Percentiles rank a stretch among this genome's conserved stretches.
These are phyloP conservation scores for Cystobasidium tubakii DNA, from an alignment of 768 basidiomycete species.

Conservation along the genomic window DNA sequence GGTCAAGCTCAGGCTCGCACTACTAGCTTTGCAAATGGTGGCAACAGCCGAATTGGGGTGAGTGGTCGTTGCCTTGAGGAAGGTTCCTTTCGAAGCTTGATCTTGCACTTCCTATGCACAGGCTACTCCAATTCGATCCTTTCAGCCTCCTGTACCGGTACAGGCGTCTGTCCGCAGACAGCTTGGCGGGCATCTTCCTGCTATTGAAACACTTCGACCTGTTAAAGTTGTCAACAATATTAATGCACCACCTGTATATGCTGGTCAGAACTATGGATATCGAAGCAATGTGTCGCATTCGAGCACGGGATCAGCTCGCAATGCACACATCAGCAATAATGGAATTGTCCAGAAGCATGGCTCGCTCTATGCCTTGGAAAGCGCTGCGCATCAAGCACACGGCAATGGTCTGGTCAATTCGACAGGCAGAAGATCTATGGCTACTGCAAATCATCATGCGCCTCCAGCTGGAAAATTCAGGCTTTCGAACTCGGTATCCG, in stretches of 20 bases:
- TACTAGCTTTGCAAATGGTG: neutral
- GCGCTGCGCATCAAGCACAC: neutral
- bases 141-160: conserved; percentile 7
- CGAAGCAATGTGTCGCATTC: neutral
- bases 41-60: neutral
- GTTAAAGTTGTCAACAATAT: neutral
- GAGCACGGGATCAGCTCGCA: neutral
- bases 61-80: neutral
- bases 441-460: neutral
- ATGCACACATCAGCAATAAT: neutral
- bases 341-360: neutral
- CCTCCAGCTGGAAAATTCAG: neutral
- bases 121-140: conserved; percentile 20
- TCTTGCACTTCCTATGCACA: neutral
- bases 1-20: neutral
- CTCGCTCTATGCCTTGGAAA: neutral
- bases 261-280: neutral
- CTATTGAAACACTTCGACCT: neutral
- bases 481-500: neutral
- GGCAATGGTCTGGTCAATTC: neutral
- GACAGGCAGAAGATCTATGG: neutral
- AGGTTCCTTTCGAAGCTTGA: neutral
- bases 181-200: neutral
- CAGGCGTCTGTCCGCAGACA: neutral
- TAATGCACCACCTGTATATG: neutral